Evolutionary conservation across 257 asterid genomes (phyloP).

Genomic region (Haberlea rhodopensis): DNA sequence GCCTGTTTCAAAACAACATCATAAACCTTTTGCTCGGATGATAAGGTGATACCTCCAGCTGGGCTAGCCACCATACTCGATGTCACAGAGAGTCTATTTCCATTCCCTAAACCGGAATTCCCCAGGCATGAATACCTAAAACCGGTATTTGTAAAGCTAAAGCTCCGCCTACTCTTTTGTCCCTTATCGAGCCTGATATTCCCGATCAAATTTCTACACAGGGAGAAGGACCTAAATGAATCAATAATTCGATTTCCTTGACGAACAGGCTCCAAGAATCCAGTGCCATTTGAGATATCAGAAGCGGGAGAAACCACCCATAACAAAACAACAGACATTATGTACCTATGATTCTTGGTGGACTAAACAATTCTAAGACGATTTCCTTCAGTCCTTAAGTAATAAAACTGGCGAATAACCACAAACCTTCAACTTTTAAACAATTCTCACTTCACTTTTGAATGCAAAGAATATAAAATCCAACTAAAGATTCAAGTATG

Average conservation of each 20-base stretch:
- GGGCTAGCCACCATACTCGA: slow-evolving; percentile 67
- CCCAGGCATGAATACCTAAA: slow-evolving; percentile 40
- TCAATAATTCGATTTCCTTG: slow-evolving; percentile 47
- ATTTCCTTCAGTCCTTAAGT: slow-evolving; percentile 27
- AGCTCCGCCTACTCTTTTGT: slow-evolving; percentile 36
- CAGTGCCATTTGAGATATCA: slow-evolving; percentile 49
- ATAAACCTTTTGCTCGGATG: slow-evolving; percentile 93
- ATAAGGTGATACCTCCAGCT: slow-evolving; percentile 57
- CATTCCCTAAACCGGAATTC: slow-evolving; percentile 34
- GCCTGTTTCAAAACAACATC: slow-evolving; percentile 94
- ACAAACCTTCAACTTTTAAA: slow-evolving; percentile 27
- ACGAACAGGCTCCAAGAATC: slow-evolving; percentile 50
- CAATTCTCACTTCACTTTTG: slow-evolving; percentile 29
- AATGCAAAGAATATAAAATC: slow-evolving; percentile 22
- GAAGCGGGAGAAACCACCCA: slow-evolving; percentile 70
- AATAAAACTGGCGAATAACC: slow-evolving; percentile 26
- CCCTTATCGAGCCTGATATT: slow-evolving; percentile 39
- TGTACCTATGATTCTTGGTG: slow-evolving; percentile 26
- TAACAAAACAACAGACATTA: slow-evolving; percentile 72
- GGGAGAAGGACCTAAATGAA: slow-evolving; percentile 34
- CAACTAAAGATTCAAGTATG: slow-evolving; percentile 23
- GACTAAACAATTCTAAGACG: slow-evolving; percentile 28
- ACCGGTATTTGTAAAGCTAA: slow-evolving; percentile 37
- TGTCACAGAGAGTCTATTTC: slow-evolving; percentile 34
- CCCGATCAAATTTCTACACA: slow-evolving; percentile 33